These are phyloP conservation scores for Trichoderma sp. DNA, from an alignment of 2,329 filamentous ascomycete genomes.

Conservation along the genomic window DNA sequence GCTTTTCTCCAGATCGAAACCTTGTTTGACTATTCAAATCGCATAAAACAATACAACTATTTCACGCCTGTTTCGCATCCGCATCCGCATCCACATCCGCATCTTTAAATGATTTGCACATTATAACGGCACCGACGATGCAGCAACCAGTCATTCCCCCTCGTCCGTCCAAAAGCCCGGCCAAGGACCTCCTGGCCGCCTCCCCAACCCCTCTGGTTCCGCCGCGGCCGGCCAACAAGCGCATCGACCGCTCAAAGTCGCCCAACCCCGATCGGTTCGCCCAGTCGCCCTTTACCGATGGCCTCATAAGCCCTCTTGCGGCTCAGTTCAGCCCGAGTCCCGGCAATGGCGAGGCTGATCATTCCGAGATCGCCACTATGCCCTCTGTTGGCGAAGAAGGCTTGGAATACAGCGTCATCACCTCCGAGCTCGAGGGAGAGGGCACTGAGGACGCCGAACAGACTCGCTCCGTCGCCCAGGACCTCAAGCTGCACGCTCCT, in stretches of 20 bases:
- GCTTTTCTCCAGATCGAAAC: neutral
- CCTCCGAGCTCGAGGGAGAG: slow-evolving; percentile 39
- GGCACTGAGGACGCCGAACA: slow-evolving; percentile 52
- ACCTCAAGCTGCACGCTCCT: slow-evolving; percentile 83
- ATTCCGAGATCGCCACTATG: slow-evolving; percentile 74
- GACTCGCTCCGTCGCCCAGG: slow-evolving; percentile 72
- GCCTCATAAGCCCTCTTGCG: slow-evolving; percentile 46
- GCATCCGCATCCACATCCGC: neutral
- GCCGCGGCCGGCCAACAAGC: slow-evolving; percentile 69
- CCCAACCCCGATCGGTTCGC: slow-evolving; percentile 76
- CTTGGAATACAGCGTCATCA: slow-evolving; percentile 70
- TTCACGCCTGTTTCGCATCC: neutral
- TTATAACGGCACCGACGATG: slow-evolving; percentile 51
- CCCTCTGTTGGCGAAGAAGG: slow-evolving; percentile 89
- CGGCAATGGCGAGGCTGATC: slow-evolving; percentile 42
- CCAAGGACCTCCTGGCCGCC: slow-evolving; percentile 38
- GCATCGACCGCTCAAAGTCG: slow-evolving; percentile 71
- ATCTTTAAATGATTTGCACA: slow-evolving; percentile 17
- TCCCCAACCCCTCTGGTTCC: slow-evolving; percentile 65
- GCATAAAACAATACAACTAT: neutral
- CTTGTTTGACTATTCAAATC: neutral
- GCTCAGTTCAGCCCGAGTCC: slow-evolving; percentile 37
- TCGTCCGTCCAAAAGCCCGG: slow-evolving; percentile 51
- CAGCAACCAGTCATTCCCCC: slow-evolving; percentile 54
- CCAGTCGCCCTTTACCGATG: slow-evolving; percentile 80